Conservation (phyloP, 2,329 filamentous ascomycete species). For the Cordyceps tenuipes region DNA sequence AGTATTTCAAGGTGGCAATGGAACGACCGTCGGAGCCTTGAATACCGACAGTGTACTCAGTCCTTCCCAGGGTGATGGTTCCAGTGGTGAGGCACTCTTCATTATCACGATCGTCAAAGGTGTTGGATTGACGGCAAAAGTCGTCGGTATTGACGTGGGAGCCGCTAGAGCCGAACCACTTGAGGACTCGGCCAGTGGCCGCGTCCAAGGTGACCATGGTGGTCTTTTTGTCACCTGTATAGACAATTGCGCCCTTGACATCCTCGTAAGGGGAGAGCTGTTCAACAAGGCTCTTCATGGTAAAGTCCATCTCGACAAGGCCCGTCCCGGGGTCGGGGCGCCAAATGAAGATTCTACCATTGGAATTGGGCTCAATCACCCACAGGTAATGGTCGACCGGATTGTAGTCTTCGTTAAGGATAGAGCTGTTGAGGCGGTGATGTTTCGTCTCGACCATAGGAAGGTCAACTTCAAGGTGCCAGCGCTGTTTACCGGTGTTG, state of each 20-base stretch:
- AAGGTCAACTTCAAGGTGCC: conserved; percentile 75
- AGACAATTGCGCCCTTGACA: conserved; percentile 69
- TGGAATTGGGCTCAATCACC: conserved; percentile 86
- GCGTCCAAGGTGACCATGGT: conserved; percentile 86
- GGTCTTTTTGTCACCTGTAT: conserved; percentile 86
- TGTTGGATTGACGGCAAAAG: conserved; percentile 65
- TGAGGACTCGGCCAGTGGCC: conserved; percentile 70
- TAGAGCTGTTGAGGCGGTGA: conserved; percentile 60
- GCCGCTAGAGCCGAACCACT: conserved; percentile 72
- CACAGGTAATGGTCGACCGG: conserved; percentile 81
- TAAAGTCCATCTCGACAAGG: conserved; percentile 59
- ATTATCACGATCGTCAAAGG: conserved; percentile 55
- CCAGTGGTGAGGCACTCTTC: conserved; percentile 74
- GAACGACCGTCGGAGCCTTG: conserved; percentile 64
- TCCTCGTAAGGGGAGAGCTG: conserved; percentile 69
- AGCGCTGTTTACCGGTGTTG: conserved; percentile 73
- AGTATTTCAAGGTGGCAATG: conserved; percentile 84
- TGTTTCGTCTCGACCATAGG: conserved; percentile 90
- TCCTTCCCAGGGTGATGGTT: conserved; percentile 74
- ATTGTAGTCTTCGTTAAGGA: conserved; percentile 49
- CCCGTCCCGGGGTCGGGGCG: conserved; percentile 53
- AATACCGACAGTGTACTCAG: conserved; percentile 85
- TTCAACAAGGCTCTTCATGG: conserved; percentile 83
- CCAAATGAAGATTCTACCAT: conserved; percentile 83
- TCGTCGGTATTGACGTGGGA: conserved; percentile 59